phyloP scores from a whole-genome alignment of 768 basidiomycete species.

The Mycena albidolilacea region DNA sequence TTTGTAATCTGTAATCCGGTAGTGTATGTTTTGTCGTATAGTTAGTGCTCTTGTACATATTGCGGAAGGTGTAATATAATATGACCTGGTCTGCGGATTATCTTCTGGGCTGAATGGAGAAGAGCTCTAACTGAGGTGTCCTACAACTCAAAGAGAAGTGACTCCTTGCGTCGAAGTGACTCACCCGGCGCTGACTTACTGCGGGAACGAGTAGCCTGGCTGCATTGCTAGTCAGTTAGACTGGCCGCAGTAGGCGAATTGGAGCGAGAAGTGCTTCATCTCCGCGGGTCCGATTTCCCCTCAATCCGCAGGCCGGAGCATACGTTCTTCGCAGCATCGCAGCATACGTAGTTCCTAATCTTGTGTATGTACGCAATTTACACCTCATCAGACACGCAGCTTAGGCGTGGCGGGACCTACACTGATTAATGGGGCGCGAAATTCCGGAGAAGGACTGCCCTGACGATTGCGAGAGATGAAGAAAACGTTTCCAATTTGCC shows the following conservation, averaged over 20 bases:
- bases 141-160: too few species aligned
- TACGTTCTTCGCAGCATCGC: background rate
- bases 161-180: too few species aligned
- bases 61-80: background rate
- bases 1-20: slow-evolving; percentile 16
- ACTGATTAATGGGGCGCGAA: background rate
- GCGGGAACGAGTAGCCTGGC: background rate
- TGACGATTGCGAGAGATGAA: background rate
- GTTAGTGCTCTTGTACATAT: slow-evolving; percentile 4
- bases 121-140: too few species aligned
- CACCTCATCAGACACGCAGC: slow-evolving; percentile 10
- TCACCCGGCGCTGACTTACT: background rate
- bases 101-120: background rate
- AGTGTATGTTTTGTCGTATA: background rate
- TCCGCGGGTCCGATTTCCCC: slow-evolving; percentile 2
- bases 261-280: background rate
- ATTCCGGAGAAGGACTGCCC: background rate
- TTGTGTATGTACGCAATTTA: background rate
- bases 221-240: background rate
- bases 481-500: too few species aligned
- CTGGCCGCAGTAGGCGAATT: background rate
- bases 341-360: background rate
- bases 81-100: background rate
- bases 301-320: background rate
- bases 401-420: background rate